A percentile compares a stretch with the other conserved stretches of the same genome.
Conservation (phyloP, 495 filamentous ascomycete genomes). For the Rhypophila decipiens region DNA sequence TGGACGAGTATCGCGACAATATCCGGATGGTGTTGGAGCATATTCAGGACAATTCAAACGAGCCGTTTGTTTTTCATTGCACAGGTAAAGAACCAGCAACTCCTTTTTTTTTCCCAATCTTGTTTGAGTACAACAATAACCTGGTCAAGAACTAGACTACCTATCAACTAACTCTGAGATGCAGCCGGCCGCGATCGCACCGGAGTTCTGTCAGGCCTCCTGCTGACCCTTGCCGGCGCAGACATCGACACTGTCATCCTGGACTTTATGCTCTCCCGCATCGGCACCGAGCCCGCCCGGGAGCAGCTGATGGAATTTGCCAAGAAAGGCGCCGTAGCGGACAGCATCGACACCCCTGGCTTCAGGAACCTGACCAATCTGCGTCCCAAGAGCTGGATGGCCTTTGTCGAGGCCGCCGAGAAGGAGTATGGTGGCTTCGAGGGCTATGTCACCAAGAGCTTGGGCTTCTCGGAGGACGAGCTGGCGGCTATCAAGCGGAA, state of each 20-base stretch:
- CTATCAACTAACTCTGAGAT: too few species aligned
- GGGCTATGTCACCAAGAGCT: conserved; percentile 29
- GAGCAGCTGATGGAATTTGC: conserved; percentile 35
- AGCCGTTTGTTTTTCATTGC: conserved; percentile 39
- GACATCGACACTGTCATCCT: conserved; percentile 36
- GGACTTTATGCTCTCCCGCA: conserved; percentile 47
- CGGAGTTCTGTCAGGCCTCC: conserved; percentile 50
- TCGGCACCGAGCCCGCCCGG: conserved; percentile 40
- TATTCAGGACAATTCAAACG: conserved; percentile 23
- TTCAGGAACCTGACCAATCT: conserved; percentile 36
- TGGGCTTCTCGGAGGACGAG: conserved; percentile 37
- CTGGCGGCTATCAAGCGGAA: conserved; percentile 36
- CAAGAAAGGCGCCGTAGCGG: conserved; percentile 21
- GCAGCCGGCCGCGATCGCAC: conserved; percentile 60
- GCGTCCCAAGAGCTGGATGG: conserved; percentile 28
- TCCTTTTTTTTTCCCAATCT: conserved; percentile 8
- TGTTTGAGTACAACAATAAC: too few species aligned
- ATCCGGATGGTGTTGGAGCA: conserved; percentile 33
- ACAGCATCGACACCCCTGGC: conserved; percentile 26
- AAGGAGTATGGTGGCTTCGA: conserved; percentile 38
- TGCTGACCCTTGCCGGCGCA: conserved; percentile 49
- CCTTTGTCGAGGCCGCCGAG: conserved; percentile 31
- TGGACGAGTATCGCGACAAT: conserved; percentile 27
- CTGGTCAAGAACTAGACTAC: too few species aligned
- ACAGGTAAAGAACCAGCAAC: conserved; percentile 46